phyloP scores from a whole-genome alignment of 2,329 filamentous ascomycete genomes.

The Cercospora beticola region DNA sequence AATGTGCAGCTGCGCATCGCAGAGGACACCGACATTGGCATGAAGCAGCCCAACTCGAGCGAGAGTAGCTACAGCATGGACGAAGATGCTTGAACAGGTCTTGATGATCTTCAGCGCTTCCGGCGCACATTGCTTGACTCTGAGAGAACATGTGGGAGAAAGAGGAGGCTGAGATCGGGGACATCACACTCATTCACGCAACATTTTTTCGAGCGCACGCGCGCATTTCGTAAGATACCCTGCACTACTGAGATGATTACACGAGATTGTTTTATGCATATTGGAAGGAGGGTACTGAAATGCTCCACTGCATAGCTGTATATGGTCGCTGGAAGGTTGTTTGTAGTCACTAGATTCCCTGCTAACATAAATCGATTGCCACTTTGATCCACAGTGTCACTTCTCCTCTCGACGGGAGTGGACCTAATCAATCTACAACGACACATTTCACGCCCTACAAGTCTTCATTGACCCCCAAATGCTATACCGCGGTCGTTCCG shows the following conservation, averaged over 20 bases:
- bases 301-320: neutral
- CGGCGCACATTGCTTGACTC: neutral
- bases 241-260: slow-evolving; percentile 1
- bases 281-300: neutral
- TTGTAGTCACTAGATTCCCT: neutral
- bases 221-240: slow-evolving; percentile 1
- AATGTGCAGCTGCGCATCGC: slow-evolving; percentile 51
- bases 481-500: neutral
- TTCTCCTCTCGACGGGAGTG: neutral
- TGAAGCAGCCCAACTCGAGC: slow-evolving; percentile 8
- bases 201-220: neutral
- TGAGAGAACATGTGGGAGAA: neutral
- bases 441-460: neutral
- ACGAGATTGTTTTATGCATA: neutral
- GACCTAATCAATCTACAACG: neutral
- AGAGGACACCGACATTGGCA: slow-evolving; percentile 35
- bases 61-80: slow-evolving; percentile 1
- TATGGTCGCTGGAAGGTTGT: neutral
- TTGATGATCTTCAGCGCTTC: neutral
- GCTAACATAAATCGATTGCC: neutral
- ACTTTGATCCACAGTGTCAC: neutral
- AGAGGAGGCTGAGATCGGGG: neutral
- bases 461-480: neutral
- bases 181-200: neutral
- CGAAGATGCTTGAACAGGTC: slow-evolving; percentile 3